Evolutionary conservation across 805 yeast species (phyloP).

Genomic region (Metschnikowia amazonensis): DNA sequence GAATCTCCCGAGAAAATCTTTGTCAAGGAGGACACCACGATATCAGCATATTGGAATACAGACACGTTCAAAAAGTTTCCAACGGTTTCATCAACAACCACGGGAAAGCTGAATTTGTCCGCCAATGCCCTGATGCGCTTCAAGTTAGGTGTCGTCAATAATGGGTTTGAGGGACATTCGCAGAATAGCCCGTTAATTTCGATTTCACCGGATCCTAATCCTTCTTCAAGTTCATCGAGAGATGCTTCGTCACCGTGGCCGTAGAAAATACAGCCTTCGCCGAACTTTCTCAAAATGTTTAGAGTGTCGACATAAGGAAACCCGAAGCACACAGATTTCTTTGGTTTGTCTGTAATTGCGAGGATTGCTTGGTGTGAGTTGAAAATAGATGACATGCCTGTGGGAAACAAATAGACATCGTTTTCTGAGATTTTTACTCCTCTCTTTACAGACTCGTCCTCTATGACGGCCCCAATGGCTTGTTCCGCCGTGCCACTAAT

Average conservation of each 20-base stretch:
- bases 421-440: conserved; percentile 41
- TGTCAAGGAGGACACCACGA: conserved; percentile 81
- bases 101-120: conserved; percentile 64
- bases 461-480: conserved; percentile 23
- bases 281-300: conserved; percentile 81
- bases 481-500: conserved; percentile 64
- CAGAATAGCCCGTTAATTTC: conserved; percentile 76
- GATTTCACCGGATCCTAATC: conserved; percentile 51
- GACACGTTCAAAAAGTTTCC: conserved; percentile 87
- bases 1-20: conserved; percentile 93
- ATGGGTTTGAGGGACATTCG: conserved; percentile 95
- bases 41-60: conserved; percentile 78
- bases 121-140: conserved; percentile 60
- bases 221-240: conserved; percentile 58
- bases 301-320: conserved; percentile 94
- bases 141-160: conserved; percentile 80
- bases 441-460: conserved; percentile 21
- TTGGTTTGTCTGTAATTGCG: conserved; percentile 17
- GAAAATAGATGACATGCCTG: conserved; percentile 93
- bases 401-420: conserved; percentile 80
- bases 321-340: conserved; percentile 88
- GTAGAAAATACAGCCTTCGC: conserved; percentile 83
- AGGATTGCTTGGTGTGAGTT: conserved; percentile 65
- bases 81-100: conserved; percentile 90
- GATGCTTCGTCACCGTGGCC: conserved; percentile 79